Percentiles rank a stretch among this genome's conserved stretches.
phyloP scores from a whole-genome alignment of 371 early-diverging fungal species.

The Furculomyces boomerangus region DNA sequence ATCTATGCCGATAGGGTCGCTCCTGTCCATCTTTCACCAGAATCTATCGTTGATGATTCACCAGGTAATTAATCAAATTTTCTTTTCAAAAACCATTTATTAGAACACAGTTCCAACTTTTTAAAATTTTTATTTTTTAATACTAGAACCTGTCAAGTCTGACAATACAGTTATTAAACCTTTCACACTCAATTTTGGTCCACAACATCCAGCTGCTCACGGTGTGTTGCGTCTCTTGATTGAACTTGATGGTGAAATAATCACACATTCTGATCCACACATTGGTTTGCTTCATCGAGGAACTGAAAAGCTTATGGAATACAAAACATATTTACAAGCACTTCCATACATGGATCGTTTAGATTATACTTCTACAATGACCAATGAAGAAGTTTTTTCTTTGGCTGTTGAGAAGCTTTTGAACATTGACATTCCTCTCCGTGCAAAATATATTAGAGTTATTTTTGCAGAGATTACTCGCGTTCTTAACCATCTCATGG shows the following conservation, averaged over 20 bases:
- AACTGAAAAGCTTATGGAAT: conserved; percentile 96
- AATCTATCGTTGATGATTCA: too few relatives aligned
- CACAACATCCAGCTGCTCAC: conserved; percentile 98
- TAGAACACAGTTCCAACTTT: background rate
- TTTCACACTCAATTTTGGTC: conserved; percentile 88
- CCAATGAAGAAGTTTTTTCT: conserved; percentile 84
- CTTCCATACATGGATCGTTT: conserved; percentile 96
- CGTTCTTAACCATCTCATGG: conserved; percentile 95
- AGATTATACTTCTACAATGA: conserved; percentile 98
- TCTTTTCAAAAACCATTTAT: too few relatives aligned
- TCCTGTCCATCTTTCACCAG: too few relatives aligned
- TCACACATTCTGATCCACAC: conserved; percentile 89
- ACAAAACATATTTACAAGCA: conserved; percentile 93
- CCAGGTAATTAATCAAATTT: too few relatives aligned
- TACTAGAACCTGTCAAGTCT: background rate
- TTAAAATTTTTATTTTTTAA: background rate
- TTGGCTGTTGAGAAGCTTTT: conserved; percentile 92
- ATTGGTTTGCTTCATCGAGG: conserved; percentile 93
- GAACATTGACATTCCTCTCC: conserved; percentile 86
- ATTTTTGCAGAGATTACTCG: conserved; percentile 95
- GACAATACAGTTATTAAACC: conserved; percentile 16
- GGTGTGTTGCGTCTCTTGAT: conserved; percentile 94
- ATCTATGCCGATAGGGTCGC: too few relatives aligned
- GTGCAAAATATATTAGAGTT: conserved; percentile 92
- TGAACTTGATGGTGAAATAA: conserved; percentile 84